These are phyloP conservation scores for Jatropha podagrica DNA, from an alignment of 441 rosid species.

Conservation along the genomic window DNA sequence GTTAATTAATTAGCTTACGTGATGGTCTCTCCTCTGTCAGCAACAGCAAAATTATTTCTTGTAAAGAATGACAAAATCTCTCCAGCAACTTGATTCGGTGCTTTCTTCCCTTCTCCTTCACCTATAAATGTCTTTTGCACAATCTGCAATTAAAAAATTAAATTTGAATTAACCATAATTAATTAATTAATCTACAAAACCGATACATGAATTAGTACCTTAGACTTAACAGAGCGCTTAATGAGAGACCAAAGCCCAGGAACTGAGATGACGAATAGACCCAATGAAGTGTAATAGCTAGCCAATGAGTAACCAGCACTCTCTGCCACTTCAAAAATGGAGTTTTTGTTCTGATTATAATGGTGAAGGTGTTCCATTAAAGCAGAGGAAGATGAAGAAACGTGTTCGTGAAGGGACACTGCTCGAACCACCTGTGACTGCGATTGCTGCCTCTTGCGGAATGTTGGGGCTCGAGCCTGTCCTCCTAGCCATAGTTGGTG, in stretches of 20 bases:
- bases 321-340: constrained; percentile 53
- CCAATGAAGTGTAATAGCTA: constrained; percentile 92
- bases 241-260: constrained; percentile 99
- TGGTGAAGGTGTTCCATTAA: constrained; percentile 27
- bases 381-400: constrained; percentile 25
- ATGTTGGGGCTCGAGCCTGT: constrained; percentile 14
- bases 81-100: constrained; percentile 75
- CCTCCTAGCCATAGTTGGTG: constrained; percentile 29
- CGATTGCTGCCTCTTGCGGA: constrained; percentile 13
- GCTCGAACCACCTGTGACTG: constrained; percentile 17
- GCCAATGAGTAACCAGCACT: constrained; percentile 69
- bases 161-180: no score
- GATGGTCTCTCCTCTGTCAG: constrained; percentile 85
- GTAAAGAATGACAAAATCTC: constrained; percentile 86
- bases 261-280: constrained; percentile 85
- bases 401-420: constrained; percentile 30
- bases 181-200: no score
- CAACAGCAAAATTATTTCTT: constrained; percentile 71
- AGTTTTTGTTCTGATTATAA: constrained; percentile 28
- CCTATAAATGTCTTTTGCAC: constrained; percentile 73
- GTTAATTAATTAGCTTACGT: constrained; percentile 49
- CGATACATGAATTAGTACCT: constrained; percentile 35
- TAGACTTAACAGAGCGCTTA: constrained; percentile 95
- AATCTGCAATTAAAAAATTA: constrained; percentile 39
- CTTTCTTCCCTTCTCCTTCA: constrained; percentile 54